phyloP scores from a whole-genome alignment of 371 early-diverging fungal species.

The Syncephalastrum racemosum region DNA sequence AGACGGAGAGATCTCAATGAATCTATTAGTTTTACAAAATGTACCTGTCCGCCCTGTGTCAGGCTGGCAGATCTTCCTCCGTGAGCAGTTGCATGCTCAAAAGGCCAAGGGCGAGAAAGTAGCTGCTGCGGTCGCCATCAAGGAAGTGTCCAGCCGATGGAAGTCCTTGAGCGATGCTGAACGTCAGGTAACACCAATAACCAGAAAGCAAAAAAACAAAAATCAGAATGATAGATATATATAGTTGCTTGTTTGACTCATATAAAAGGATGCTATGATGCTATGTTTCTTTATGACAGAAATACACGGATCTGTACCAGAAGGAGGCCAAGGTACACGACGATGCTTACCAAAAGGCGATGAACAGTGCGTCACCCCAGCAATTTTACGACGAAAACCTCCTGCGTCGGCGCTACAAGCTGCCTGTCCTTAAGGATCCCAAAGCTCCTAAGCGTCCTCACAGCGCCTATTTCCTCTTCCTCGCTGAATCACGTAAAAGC shows the following conservation, averaged over 20 bases:
- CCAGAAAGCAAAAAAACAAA: not conserved
- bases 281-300: constrained; percentile 12
- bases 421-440: constrained; percentile 58
- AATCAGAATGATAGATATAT: not conserved
- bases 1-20: not conserved
- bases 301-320: constrained; percentile 33
- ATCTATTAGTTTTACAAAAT: constrained; percentile 29
- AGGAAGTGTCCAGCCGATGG: constrained; percentile 29
- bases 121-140: constrained; percentile 18
- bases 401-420: constrained; percentile 47
- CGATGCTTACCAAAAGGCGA: constrained; percentile 29
- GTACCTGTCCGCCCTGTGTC: constrained; percentile 53
- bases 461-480: constrained; percentile 43
- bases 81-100: constrained; percentile 38
- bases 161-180: constrained; percentile 23
- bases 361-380: constrained; percentile 48
- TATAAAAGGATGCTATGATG: not conserved
- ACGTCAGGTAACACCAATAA: constrained; percentile 28
- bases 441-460: constrained; percentile 58
- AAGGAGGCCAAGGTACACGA: constrained; percentile 25
- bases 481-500: constrained; percentile 28
- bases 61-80: constrained; percentile 49
- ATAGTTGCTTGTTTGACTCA: not conserved
- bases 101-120: constrained; percentile 30
- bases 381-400: constrained; percentile 51